These are phyloP conservation scores for Nicotiana attenuata DNA, from an alignment of 257 asterid genomes.

Conservation along the genomic window DNA sequence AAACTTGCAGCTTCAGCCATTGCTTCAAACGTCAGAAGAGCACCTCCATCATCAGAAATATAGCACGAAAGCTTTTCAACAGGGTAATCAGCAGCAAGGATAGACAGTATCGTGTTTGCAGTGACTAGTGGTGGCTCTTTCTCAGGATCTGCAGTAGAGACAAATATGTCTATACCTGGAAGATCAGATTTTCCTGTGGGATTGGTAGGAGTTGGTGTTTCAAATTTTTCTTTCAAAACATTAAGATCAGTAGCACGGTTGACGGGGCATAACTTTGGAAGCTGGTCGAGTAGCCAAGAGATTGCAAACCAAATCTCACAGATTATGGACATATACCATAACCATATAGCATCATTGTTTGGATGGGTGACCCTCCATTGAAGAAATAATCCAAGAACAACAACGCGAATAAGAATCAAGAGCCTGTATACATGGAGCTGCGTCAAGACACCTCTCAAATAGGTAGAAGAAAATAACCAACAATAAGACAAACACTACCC, in stretches of 20 bases:
- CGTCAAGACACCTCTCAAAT: neutral
- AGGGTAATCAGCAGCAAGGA: conserved; percentile 78
- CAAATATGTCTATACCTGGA: conserved; percentile 75
- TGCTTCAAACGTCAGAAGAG: conserved; percentile 87
- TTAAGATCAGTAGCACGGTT: conserved; percentile 81
- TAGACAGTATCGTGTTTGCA: conserved; percentile 78
- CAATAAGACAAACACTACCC: neutral
- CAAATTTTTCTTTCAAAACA: conserved; percentile 75
- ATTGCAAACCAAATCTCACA: conserved; percentile 92
- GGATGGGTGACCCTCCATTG: conserved; percentile 69
- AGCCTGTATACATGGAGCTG: conserved; percentile 40
- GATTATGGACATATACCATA: conserved; percentile 76
- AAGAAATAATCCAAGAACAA: conserved; percentile 65
- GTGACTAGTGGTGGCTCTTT: conserved; percentile 92
- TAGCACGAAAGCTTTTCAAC: conserved; percentile 86
- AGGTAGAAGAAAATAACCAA: neutral
- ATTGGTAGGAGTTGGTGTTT: conserved; percentile 55
- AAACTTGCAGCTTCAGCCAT: conserved; percentile 97
- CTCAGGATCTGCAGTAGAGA: conserved; percentile 95
- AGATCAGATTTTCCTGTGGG: conserved; percentile 88
- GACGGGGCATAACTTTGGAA: conserved; percentile 68
- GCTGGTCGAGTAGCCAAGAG: conserved; percentile 92
- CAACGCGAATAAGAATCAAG: conserved; percentile 63
- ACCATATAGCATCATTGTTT: conserved; percentile 76
- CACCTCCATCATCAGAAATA: conserved; percentile 92